Evolutionary conservation across 148 eudicot species (phyloP).

Genomic region (Cornus kousa): DNA sequence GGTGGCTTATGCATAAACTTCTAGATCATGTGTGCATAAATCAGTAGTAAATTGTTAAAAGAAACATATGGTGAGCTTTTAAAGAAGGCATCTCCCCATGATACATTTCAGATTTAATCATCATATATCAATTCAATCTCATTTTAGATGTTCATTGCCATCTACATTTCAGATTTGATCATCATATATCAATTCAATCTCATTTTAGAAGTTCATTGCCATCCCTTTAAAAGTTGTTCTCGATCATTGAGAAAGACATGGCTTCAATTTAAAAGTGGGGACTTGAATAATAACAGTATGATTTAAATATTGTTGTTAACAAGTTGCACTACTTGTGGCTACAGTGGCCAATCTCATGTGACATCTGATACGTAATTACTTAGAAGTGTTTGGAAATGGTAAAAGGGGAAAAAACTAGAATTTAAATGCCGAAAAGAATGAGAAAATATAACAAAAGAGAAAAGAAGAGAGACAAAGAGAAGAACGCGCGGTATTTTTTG

Average conservation of each 20-base stretch:
- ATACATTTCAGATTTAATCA: not conserved
- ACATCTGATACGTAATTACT: too few species aligned
- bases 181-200: too few species aligned
- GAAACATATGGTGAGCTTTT: not conserved
- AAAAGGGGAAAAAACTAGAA: not conserved
- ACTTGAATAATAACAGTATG: too few species aligned
- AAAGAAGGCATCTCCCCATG: not conserved
- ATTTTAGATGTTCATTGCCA: not conserved
- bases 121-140: not conserved
- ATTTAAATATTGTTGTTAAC: too few species aligned
- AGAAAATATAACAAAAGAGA: too few species aligned
- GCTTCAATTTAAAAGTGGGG: too few species aligned
- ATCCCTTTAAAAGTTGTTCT: not conserved
- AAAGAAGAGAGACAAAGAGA: not conserved
- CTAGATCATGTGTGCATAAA: not conserved
- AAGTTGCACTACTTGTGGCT: not conserved
- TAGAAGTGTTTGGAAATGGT: too few species aligned
- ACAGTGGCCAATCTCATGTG: too few species aligned
- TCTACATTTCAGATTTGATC: not conserved
- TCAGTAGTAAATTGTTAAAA: not conserved
- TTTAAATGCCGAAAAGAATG: not conserved
- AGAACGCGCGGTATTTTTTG: too few species aligned
- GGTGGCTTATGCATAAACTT: not conserved
- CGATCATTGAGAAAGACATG: too few species aligned
- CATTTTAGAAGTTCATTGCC: not conserved